phyloP scores from a whole-genome alignment of 306 rosid species.

The Gynostemma pentaphyllum region DNA sequence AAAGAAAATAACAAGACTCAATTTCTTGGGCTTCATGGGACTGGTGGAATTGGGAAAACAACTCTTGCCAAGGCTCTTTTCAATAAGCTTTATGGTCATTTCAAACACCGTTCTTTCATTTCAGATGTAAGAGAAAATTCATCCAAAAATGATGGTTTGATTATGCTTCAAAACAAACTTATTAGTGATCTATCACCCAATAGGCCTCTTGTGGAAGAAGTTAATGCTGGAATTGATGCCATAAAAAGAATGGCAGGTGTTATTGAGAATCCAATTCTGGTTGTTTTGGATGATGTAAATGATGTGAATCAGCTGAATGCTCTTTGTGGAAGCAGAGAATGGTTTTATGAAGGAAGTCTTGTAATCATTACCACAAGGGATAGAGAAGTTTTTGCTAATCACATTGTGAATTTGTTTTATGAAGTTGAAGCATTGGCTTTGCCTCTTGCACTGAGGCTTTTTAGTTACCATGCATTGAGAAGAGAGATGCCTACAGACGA shows the following conservation, averaged over 20 bases:
- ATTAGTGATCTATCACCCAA: conserved; percentile 9
- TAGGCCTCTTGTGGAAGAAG: neutral
- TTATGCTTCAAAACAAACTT: conserved; percentile 23
- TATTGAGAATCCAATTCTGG: conserved; percentile 19
- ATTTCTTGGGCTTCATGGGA: conserved; percentile 38
- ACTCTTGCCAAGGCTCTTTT: conserved; percentile 42
- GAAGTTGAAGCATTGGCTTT: conserved; percentile 32
- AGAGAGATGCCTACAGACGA: conserved; percentile 22
- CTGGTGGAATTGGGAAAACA: conserved; percentile 52
- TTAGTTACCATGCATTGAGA: conserved; percentile 44
- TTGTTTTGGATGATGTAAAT: conserved; percentile 56
- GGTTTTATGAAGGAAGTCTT: conserved; percentile 46
- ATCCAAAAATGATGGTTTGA: conserved; percentile 16
- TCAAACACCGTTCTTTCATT: conserved; percentile 29
- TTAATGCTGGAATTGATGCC: conserved; percentile 8
- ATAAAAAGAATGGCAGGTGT: conserved; percentile 6
- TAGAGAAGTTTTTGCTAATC: conserved; percentile 9
- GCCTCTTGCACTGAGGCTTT: conserved; percentile 30
- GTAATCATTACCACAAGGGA: conserved; percentile 50
- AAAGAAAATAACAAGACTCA: conserved; percentile 24
- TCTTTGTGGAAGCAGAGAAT: conserved; percentile 22
- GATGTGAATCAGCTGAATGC: conserved; percentile 25
- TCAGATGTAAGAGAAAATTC: conserved; percentile 33
- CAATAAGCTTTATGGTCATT: conserved; percentile 25
- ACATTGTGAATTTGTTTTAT: conserved; percentile 13